Evolutionary conservation across 225 moss, liverwort and hornwort species (phyloP), one percentile per base, ranked within the genome.

Genomic region (Asterella californica): DNA sequence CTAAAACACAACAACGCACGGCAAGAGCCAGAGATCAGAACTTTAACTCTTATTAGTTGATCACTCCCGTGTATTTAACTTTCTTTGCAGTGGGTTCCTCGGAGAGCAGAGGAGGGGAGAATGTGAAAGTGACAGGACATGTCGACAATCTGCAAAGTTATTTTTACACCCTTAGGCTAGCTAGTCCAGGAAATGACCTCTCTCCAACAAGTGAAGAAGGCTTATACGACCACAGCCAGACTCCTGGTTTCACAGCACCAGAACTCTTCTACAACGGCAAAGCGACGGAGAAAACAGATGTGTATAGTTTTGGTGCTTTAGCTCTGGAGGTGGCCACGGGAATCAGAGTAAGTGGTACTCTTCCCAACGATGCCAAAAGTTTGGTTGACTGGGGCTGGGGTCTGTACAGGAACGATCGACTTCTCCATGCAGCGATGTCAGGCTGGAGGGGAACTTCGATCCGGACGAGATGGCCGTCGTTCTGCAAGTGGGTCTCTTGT

Each of bases 281-380:
- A 54, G 42, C 82, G 12, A 79, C 85, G 45, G 82, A 80, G 77
- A 83, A 76, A 64, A 70, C 85, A 0, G 85, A 86, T 36, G 80
- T 82, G 4, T 80, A 72, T 65, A 80, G 82, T 47, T 82, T 82
- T 29, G 85, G 85, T 32, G 85, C 76, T 0, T 10, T 80, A 49
- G 63, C 79, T 36, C 71, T 85, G 38, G 85, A 82, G 65, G 27
- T 85, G 21, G 82, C 78, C 33, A 73, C 78, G 6, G 85, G 85
- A 22, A 76, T 57, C 45, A 68, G 15, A 24, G 38, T 82, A 33
- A 0, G 19, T 50, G 2, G 27, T 59, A 9, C 25, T 22, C 38
- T 21, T 12, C 46, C 70, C 22, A 49, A 27, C 4, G 29, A 63
- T 24, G 37, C 24, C 36, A 24, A 18, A 27, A 15, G 10, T 15